Conservation (phyloP, 805 yeast species). For the Zygosaccharomyces gambellarensis region DNA sequence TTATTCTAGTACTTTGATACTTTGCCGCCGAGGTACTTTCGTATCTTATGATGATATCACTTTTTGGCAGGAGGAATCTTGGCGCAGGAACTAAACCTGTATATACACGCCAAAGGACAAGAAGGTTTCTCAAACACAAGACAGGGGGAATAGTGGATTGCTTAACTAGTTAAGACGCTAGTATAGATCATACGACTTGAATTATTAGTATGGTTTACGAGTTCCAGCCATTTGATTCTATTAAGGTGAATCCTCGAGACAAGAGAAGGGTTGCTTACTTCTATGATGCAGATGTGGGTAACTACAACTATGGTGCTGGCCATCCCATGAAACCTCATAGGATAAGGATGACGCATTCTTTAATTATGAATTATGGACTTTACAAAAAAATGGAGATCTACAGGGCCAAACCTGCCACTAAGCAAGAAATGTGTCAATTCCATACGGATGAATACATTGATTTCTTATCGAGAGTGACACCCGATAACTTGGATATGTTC, state of each 20-base stretch:
- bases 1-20: background rate
- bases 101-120: background rate
- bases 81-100: background rate
- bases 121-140: background rate
- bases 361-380: conserved; percentile 94
- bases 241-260: conserved; percentile 51
- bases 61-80: background rate
- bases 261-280: conserved; percentile 65
- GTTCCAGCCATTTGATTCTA: conserved; percentile 58
- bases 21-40: background rate
- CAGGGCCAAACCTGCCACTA: conserved; percentile 95
- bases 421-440: conserved; percentile 96
- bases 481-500: conserved; percentile 84
- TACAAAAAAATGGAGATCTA: conserved; percentile 96
- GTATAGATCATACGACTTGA: background rate
- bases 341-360: conserved; percentile 96
- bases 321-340: conserved; percentile 99
- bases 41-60: background rate
- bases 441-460: conserved; percentile 97
- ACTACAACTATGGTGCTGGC: conserved; percentile 96
- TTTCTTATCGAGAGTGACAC: conserved; percentile 83
- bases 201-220: conserved; percentile 40
- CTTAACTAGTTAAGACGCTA: background rate
- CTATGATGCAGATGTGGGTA: conserved; percentile 91
- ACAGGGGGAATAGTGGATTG: background rate